phyloP scores from a whole-genome alignment of 495 filamentous ascomycete genomes.

The Parachaetomium inaequale region DNA sequence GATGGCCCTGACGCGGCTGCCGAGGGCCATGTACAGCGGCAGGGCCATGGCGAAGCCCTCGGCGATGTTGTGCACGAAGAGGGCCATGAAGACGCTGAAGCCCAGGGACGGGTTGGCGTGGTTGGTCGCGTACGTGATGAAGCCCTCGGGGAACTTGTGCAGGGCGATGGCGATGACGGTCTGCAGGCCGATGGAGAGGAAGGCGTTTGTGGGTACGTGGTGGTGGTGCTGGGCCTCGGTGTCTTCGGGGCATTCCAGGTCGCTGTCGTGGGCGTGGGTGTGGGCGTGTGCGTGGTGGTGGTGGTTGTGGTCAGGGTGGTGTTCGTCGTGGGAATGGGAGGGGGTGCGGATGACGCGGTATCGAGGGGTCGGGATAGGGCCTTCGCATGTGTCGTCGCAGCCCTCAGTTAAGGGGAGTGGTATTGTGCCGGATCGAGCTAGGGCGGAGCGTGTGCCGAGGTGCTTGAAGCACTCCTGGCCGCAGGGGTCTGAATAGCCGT shows the following conservation, averaged over 20 bases:
- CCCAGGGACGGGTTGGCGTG: constrained; percentile 87
- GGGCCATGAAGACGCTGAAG: constrained; percentile 85
- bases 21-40: constrained; percentile 82
- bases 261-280: constrained; percentile 28
- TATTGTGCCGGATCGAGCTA: constrained; percentile 26
- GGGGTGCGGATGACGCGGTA: constrained; percentile 29
- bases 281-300: constrained; percentile 15
- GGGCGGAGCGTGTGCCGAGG: constrained; percentile 29
- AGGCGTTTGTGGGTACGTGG: constrained; percentile 93
- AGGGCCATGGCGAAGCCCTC: constrained; percentile 94
- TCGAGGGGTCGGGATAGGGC: constrained; percentile 24
- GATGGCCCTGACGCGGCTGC: constrained; percentile 72
- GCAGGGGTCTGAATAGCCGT: constrained; percentile 80
- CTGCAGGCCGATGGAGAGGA: constrained; percentile 87
- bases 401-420: constrained; percentile 33
- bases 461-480: constrained; percentile 75
- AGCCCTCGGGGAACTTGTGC: constrained; percentile 96
- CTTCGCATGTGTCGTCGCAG: constrained; percentile 27
- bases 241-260: constrained; percentile 26
- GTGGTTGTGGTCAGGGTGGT: constrained; percentile 14
- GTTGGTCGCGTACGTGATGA: constrained; percentile 98
- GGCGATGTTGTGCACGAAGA: constrained; percentile 96
- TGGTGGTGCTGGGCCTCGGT: constrained; percentile 66
- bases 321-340: constrained; percentile 26
- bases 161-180: constrained; percentile 91